These are phyloP conservation scores for Chrysoporthe austroafricana DNA, from an alignment of 2,329 filamentous ascomycete species.

Conservation along the genomic window DNA sequence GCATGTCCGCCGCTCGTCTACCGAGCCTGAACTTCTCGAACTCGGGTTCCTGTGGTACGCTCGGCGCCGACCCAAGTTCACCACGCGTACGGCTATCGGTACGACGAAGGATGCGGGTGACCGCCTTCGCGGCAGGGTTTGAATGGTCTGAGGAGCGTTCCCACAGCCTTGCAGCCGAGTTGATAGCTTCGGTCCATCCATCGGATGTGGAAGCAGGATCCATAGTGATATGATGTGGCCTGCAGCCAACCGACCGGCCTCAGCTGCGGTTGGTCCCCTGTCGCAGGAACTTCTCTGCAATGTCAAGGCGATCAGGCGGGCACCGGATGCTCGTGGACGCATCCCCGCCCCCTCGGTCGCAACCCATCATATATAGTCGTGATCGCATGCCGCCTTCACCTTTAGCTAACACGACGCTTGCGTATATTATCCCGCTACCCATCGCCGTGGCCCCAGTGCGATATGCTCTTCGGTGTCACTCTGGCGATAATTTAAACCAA, in stretches of 20 bases:
- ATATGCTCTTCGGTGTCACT: not conserved
- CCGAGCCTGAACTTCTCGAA: no score
- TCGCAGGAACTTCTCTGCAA: no score
- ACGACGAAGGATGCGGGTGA: not conserved
- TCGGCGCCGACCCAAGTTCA: not conserved
- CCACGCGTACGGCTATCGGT: not conserved
- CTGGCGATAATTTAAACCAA: not conserved
- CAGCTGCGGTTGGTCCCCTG: not conserved
- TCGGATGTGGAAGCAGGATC: constrained; percentile 6
- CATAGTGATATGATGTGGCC: not conserved
- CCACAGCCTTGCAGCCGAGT: constrained; percentile 8
- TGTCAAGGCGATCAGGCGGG: not conserved
- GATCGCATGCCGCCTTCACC: not conserved
- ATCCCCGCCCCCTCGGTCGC: not conserved
- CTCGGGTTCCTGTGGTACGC: not conserved
- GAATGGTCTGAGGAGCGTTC: constrained; percentile 3
- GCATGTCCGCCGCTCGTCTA: not conserved
- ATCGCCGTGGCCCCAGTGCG: not conserved
- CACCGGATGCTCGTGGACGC: not conserved
- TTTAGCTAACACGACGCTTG: not conserved
- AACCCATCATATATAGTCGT: not conserved
- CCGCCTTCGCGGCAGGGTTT: not conserved
- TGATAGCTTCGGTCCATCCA: constrained; percentile 4
- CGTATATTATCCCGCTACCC: not conserved
- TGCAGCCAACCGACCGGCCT: not conserved